phyloP scores from a whole-genome alignment of 106 monocot genomes.

The Narthecium ossifragum region DNA sequence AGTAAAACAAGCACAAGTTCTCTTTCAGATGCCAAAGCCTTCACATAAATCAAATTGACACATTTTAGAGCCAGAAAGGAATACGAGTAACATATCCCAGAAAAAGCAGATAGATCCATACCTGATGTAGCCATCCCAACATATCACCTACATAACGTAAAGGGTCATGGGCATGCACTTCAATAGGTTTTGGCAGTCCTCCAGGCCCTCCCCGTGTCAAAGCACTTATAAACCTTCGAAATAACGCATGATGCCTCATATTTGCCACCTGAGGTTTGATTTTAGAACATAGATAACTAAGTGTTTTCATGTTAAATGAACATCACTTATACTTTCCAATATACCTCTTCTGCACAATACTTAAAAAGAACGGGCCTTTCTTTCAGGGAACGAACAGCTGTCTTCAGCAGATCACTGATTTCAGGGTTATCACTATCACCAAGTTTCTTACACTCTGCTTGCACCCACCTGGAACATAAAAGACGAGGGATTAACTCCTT shows the following conservation, averaged over 20 bases:
- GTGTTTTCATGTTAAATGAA: not conserved
- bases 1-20: constrained; percentile 80
- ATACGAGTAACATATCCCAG: not conserved
- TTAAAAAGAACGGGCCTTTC: constrained; percentile 97
- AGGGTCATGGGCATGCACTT: constrained; percentile 99
- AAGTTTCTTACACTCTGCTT: constrained; percentile 93
- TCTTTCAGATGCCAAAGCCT: constrained; percentile 98
- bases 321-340: not conserved
- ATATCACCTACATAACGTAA: constrained; percentile 98
- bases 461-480: constrained; percentile 75
- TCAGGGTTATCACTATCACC: constrained; percentile 97
- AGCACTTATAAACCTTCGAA: constrained; percentile 96
- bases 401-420: constrained; percentile 83
- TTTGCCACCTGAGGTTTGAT: constrained; percentile 88
- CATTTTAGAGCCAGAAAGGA: not conserved
- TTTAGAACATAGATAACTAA: not conserved
- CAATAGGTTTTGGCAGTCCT: constrained; percentile 92
- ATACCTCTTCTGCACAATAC: constrained; percentile 99
- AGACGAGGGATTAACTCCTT: no score
- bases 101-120: constrained; percentile 10
- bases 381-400: constrained; percentile 70
- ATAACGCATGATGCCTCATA: constrained; percentile 98
- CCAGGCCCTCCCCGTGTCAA: constrained; percentile 97
- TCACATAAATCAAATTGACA: constrained; percentile 10
- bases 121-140: constrained; percentile 99